Evolutionary conservation across 768 basidiomycete genomes (phyloP).

Genomic region (Daedaleopsis sinensis): DNA sequence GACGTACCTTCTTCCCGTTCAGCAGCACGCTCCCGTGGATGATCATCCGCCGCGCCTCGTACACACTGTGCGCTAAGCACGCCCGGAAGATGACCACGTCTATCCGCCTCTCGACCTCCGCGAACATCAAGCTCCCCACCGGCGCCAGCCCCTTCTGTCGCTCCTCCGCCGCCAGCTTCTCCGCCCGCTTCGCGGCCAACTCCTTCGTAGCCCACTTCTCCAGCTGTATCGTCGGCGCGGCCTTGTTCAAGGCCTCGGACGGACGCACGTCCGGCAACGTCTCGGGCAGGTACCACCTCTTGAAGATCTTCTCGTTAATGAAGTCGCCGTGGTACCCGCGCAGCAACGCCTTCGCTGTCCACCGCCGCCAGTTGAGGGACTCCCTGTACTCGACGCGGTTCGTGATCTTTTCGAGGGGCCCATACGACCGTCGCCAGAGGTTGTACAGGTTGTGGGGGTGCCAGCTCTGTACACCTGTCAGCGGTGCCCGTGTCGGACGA

Average conservation of each 20-base stretch:
- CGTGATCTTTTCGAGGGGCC: conserved; percentile 33
- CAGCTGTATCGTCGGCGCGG: conserved; percentile 35
- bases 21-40: conserved; percentile 85
- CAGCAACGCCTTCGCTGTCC: conserved; percentile 82
- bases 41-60: conserved; percentile 85
- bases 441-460: conserved; percentile 86
- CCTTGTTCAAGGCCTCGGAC: conserved; percentile 38
- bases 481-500: not conserved
- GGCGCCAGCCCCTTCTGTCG: conserved; percentile 77
- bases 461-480: conserved; percentile 70
- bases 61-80: conserved; percentile 88
- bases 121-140: conserved; percentile 93
- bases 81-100: conserved; percentile 91
- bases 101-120: conserved; percentile 91
- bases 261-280: conserved; percentile 86
- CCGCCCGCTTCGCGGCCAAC: conserved; percentile 46
- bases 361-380: conserved; percentile 90
- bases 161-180: conserved; percentile 50
- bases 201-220: conserved; percentile 57
- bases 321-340: conserved; percentile 96
- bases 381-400: conserved; percentile 41
- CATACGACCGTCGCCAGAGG: conserved; percentile 76
- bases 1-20: conserved; percentile 85
- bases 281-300: conserved; percentile 90
- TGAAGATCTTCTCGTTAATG: conserved; percentile 91